phyloP scores from a whole-genome alignment of 306 rosid genomes.

The Trichosanthes truncata region DNA sequence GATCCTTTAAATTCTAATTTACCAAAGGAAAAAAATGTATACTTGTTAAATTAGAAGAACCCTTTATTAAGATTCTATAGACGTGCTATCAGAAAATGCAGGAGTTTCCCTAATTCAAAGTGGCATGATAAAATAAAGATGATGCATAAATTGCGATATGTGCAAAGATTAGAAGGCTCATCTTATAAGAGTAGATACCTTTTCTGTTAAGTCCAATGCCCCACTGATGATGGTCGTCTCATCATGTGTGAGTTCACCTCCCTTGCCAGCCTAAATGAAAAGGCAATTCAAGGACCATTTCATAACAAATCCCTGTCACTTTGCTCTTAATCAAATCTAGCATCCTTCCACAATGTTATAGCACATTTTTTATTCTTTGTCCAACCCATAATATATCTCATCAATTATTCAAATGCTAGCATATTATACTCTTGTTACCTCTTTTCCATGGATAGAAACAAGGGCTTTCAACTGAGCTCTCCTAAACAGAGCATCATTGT shows the following conservation, averaged over 20 bases:
- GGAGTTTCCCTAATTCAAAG: background rate
- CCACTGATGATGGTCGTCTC: constrained; percentile 96
- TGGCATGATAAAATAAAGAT: background rate
- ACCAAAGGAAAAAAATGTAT: background rate
- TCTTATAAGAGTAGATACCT: constrained; percentile 29
- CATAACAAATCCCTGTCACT: background rate
- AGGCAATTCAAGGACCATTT: background rate
- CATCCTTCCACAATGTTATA: background rate
- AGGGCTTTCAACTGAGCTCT: constrained; percentile 46
- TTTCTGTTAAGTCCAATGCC: constrained; percentile 88
- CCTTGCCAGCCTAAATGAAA: constrained; percentile 76
- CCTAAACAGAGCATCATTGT: constrained; percentile 38
- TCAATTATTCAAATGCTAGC: background rate
- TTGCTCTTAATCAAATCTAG: background rate
- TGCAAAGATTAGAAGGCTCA: background rate
- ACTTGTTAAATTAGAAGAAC: background rate
- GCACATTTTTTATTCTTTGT: background rate
- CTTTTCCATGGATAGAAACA: constrained; percentile 40
- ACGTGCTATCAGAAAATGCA: background rate
- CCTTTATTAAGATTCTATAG: background rate
- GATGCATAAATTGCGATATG: background rate
- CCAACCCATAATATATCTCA: background rate
- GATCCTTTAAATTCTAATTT: background rate
- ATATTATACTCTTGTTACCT: constrained; percentile 15
- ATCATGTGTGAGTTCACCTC: constrained; percentile 88